Base-by-base conservation (phyloP, 192 early-diverging fungal genomes). In the Linnemannia zychae region DNA sequence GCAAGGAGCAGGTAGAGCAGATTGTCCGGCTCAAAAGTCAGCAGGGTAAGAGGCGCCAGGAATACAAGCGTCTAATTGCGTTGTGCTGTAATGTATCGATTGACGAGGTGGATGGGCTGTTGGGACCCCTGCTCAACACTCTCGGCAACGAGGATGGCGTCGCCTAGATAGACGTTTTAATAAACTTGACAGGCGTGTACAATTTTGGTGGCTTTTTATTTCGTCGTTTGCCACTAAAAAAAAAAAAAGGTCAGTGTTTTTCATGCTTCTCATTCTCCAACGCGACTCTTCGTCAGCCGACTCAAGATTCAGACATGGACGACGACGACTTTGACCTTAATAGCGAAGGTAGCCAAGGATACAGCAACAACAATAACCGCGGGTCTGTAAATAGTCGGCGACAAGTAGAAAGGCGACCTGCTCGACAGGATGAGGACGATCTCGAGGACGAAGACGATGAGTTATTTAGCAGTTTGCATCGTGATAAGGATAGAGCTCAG, bases 21-120 rank as follows among this genome's bases (percentile, higher is more conserved):
- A 76, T 94, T 37, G 72, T 90, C 1, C 80, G 84, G 46, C 77
- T 92, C 13, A 75, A 86, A 60, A 76, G 84, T 44, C 79, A 81
- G 49, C 87, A 88, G 15, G 79, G 84, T 28, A 85, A 88, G 34
- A 78, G 88, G 20, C 90, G 92, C 50, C 84, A 93, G 17, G 87
- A 91, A 22, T 96, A 94, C 87, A 93, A 93, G 75, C 84, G 89
- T 9, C 84, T 96, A 53, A 93, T 96, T 78, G 89, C 92, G 15
- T 83, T 89, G 52, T 94, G 94, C 76, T 94, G 93, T 79, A 88
- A 90, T 34, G 91, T 96, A 11, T 78, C 87, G 47, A 82, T 93
- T 52, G 91, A 94, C 36, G 87, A 91, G 65, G 93, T 96, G 0
- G 92, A 93, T 75, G 81, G 82, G 20, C 79, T 95, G 68, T 74